Evolutionary conservation across 2,329 filamentous ascomycete genomes (phyloP).

Genomic region (Trichoderma koningiopsis): DNA sequence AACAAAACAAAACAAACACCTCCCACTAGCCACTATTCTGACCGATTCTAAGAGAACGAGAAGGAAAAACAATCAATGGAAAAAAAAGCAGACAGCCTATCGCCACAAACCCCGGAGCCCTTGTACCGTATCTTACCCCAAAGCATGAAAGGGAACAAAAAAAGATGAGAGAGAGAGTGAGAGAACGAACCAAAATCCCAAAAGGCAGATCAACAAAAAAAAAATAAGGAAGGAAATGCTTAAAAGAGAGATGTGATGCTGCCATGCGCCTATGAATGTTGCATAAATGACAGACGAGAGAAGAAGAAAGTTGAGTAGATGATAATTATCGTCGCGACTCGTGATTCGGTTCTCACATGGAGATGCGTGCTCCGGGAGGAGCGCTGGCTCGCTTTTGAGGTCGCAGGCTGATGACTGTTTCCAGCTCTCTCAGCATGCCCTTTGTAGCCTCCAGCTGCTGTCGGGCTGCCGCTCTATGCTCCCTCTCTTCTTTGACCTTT

Average conservation of each 20-base stretch:
- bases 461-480: constrained; percentile 68
- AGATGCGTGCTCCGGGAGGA: constrained; percentile 42
- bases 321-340: constrained; percentile 22
- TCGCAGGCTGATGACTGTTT: constrained; percentile 75
- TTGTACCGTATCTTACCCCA: constrained; percentile 17
- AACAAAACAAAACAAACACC: neutral
- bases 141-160: neutral
- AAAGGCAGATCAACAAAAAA: neutral
- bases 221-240: neutral
- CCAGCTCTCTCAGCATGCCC: constrained; percentile 89
- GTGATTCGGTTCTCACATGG: constrained; percentile 41
- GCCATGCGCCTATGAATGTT: constrained; percentile 22
- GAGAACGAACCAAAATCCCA: neutral
- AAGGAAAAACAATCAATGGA: neutral
- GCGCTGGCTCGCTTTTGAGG: constrained; percentile 46
- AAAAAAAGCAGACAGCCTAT: constrained; percentile 11
- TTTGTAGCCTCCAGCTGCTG: constrained; percentile 80
- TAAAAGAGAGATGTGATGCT: constrained; percentile 11
- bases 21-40: constrained; percentile 4
- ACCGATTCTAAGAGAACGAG: neutral
- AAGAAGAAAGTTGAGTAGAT: neutral
- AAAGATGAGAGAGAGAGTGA: neutral
- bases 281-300: neutral
- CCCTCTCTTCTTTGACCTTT: constrained; percentile 86
- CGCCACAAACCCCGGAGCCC: constrained; percentile 6